These are phyloP conservation scores for Tricholoma bakamatsutake DNA, from an alignment of 768 basidiomycete species.

Conservation along the genomic window DNA sequence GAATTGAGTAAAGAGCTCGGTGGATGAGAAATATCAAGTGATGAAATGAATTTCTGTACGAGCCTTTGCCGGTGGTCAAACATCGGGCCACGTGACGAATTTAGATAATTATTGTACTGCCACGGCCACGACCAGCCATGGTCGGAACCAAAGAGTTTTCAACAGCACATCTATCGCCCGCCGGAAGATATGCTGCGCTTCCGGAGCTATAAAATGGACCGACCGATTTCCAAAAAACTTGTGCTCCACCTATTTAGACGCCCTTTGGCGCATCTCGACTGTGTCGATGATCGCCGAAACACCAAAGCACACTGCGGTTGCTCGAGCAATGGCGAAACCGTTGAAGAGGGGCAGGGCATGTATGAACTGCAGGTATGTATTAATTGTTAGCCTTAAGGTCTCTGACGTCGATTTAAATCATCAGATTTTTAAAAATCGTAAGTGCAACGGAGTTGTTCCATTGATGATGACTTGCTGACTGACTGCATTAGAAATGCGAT, in stretches of 20 bases:
- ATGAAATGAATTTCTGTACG: background rate
- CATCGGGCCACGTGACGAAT: background rate
- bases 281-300: conserved; percentile 35
- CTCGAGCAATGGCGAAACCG: conserved; percentile 31
- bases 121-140: background rate
- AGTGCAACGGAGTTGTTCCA: conserved; percentile 12
- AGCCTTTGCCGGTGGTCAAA: background rate
- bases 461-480: conserved; percentile 5
- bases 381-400: background rate
- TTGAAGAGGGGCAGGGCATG: conserved; percentile 51
- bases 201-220: conserved; percentile 31
- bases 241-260: conserved; percentile 33
- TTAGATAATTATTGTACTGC: background rate
- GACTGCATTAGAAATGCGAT: conserved; percentile 55
- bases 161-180: no score
- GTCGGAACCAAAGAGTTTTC: background rate
- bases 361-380: conserved; percentile 44
- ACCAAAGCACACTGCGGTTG: conserved; percentile 24
- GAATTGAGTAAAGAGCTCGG: background rate
- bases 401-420: conserved; percentile 2
- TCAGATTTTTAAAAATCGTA: conserved; percentile 47
- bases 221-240: conserved; percentile 15
- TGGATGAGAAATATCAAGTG: no score
- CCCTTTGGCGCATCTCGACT: conserved; percentile 17
- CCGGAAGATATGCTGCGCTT: conserved; percentile 4